Evolutionary conservation across 331 rosid species (phyloP).

Genomic region (Quercus phellos): DNA sequence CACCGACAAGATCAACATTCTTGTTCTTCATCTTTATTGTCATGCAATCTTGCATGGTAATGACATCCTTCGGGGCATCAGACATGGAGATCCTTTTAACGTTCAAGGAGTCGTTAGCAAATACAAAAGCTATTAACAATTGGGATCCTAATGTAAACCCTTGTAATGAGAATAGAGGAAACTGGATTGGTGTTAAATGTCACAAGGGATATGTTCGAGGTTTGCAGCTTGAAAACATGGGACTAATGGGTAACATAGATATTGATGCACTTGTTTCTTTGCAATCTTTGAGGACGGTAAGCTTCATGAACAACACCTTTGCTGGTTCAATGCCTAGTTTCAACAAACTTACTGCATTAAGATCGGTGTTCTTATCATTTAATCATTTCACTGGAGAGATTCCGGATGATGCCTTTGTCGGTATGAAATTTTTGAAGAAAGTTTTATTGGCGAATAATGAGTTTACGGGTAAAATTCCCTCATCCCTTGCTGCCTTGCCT

Average conservation of each 20-base stretch:
- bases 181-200: slow-evolving; percentile 71
- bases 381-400: slow-evolving; percentile 70
- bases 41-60: slow-evolving; percentile 15
- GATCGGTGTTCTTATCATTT: slow-evolving; percentile 50
- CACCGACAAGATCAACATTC: slow-evolving; percentile 35
- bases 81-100: slow-evolving; percentile 48
- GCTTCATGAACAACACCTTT: slow-evolving; percentile 80
- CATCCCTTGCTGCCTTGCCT: slow-evolving; percentile 54
- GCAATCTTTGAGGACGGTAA: slow-evolving; percentile 37
- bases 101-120: slow-evolving; percentile 46
- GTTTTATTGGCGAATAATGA: slow-evolving; percentile 48
- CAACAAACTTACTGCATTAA: slow-evolving; percentile 32
- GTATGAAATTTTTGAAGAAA: slow-evolving; percentile 49
- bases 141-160: slow-evolving; percentile 55
- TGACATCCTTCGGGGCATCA: slow-evolving; percentile 1
- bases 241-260: slow-evolving; percentile 50
- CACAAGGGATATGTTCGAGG: slow-evolving; percentile 47
- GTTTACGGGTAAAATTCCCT: slow-evolving; percentile 60
- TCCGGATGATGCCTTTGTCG: slow-evolving; percentile 52
- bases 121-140: slow-evolving; percentile 27
- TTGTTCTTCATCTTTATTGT: not conserved
- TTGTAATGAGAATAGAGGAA: slow-evolving; percentile 36
- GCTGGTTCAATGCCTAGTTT: slow-evolving; percentile 58
- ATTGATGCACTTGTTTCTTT: slow-evolving; percentile 32
- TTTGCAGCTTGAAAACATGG: slow-evolving; percentile 62